These are phyloP conservation scores for Madurella mycetomatis DNA, from an alignment of 2,329 filamentous ascomycete species.

Conservation along the genomic window DNA sequence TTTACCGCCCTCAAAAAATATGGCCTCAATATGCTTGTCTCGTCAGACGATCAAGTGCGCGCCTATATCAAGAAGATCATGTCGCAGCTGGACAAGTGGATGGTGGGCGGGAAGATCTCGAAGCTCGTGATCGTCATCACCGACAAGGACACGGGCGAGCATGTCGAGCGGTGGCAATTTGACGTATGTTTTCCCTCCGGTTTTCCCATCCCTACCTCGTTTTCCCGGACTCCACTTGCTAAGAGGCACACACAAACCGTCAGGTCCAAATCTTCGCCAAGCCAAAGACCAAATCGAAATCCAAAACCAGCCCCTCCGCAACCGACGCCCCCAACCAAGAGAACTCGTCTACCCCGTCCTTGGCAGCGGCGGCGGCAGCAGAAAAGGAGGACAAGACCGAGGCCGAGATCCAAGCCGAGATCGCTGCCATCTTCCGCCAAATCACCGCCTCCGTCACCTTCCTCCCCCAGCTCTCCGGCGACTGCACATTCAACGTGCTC, in stretches of 20 bases:
- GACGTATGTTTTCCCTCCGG: conserved; percentile 54
- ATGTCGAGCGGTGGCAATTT: conserved; percentile 97
- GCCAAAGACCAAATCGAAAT: conserved; percentile 28
- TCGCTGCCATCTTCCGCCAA: conserved; percentile 93
- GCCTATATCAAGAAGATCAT: conserved; percentile 99
- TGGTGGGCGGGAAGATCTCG: conserved; percentile 93
- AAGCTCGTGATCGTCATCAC: conserved; percentile 97
- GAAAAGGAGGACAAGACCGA: conserved; percentile 71
- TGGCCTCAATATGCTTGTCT: conserved; percentile 97
- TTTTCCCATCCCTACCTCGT: neutral
- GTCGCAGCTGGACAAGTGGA: conserved; percentile 96
- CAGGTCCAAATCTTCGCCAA: conserved; percentile 38
- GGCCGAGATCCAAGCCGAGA: conserved; percentile 88
- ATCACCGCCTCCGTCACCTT: conserved; percentile 98
- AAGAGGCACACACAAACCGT: conserved; percentile 3
- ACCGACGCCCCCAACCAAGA: conserved; percentile 58
- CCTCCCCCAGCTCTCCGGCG: conserved; percentile 77
- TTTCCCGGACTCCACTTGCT: conserved; percentile 10
- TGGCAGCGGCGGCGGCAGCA: conserved; percentile 31
- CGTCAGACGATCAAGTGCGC: conserved; percentile 95
- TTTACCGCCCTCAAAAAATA: conserved; percentile 99
- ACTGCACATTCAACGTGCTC: conserved; percentile 97
- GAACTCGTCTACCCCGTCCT: conserved; percentile 49
- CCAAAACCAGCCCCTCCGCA: conserved; percentile 39
- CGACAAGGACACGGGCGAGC: conserved; percentile 92